Evolutionary conservation across 257 asterid species (phyloP).

Genomic region (Buddleja alternifolia): DNA sequence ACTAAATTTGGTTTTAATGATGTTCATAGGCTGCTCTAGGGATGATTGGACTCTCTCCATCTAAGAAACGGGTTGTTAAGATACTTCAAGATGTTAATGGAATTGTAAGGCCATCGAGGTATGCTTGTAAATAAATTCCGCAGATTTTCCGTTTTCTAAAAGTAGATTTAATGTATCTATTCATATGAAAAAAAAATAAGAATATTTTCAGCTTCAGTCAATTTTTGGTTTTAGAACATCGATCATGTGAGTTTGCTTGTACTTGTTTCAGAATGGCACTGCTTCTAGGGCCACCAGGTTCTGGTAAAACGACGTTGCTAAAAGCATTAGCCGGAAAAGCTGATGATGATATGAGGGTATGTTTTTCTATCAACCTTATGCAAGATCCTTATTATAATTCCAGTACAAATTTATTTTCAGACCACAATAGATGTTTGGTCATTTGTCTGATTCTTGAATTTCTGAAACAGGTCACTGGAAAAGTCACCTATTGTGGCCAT

Average conservation of each 20-base stretch:
- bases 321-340: slow-evolving; percentile 61
- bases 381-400: background rate
- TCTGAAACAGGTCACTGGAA: slow-evolving; percentile 48
- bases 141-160: too few species aligned
- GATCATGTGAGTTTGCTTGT: background rate
- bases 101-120: slow-evolving; percentile 64
- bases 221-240: background rate
- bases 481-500: slow-evolving; percentile 66
- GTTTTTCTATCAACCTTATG: slow-evolving; percentile 5
- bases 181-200: too few species aligned
- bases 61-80: slow-evolving; percentile 50
- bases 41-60: slow-evolving; percentile 47
- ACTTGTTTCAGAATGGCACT: slow-evolving; percentile 52
- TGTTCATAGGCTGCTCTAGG: slow-evolving; percentile 46
- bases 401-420: background rate
- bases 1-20: background rate
- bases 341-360: slow-evolving; percentile 56
- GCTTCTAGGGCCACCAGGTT: slow-evolving; percentile 75
- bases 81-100: slow-evolving; percentile 67
- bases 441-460: slow-evolving; percentile 6
- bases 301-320: slow-evolving; percentile 66
- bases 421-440: too few species aligned
- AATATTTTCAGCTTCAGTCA: too few species aligned
- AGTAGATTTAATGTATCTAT: background rate
- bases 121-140: background rate